These are phyloP conservation scores for Leccinum cinnamomeum DNA, from an alignment of 1,284 basidiomycete species.

Conservation along the genomic window DNA sequence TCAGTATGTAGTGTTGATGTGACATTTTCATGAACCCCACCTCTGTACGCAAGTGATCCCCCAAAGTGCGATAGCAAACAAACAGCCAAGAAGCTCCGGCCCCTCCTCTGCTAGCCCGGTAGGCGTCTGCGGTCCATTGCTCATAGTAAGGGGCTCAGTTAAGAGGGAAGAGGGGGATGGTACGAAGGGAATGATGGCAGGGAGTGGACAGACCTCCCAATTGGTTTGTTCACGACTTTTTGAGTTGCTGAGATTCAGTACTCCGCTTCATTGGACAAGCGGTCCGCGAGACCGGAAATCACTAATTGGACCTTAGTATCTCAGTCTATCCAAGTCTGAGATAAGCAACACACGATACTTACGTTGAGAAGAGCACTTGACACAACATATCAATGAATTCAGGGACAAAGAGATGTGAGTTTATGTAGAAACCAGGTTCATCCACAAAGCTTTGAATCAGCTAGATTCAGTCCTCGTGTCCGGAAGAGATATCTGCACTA, in stretches of 20 bases:
- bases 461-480: neutral
- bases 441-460: neutral
- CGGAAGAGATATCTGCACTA: neutral
- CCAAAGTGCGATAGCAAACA: neutral
- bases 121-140: neutral
- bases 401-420: neutral
- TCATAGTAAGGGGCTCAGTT: neutral
- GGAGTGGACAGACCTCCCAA: neutral
- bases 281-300: neutral
- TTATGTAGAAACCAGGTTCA: neutral
- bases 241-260: conserved; percentile 1
- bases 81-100: neutral
- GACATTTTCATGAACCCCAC: neutral
- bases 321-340: neutral
- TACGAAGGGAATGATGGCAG: neutral
- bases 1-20: neutral
- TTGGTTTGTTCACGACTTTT: conserved; percentile 1
- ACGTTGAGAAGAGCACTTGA: neutral
- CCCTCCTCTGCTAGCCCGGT: neutral
- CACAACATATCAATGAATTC: neutral
- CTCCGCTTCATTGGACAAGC: neutral
- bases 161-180: neutral
- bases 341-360: neutral
- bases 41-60: neutral
- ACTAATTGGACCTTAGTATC: neutral